Base-by-base conservation (phyloP, 2,329 filamentous ascomycete species). In the Nothopassalora personata region DNA sequence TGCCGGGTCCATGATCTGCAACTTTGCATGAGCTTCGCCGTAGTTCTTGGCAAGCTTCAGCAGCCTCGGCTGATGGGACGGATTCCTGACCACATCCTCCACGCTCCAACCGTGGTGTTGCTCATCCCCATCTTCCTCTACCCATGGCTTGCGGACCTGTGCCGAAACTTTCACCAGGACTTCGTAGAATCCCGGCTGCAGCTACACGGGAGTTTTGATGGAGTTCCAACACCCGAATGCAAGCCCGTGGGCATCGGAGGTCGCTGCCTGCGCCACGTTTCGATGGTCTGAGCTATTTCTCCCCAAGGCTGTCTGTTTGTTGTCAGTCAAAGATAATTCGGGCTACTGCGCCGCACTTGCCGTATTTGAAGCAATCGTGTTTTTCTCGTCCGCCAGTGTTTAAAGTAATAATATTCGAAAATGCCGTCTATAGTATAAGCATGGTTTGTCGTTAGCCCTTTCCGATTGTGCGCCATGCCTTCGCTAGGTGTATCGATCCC, bases 271-370 rank as follows among this genome's bases (percentile, higher is more conserved):
- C 31, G 31, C 31, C 10, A 33, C 31, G 10, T 33, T 33, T 5
- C 31, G 31, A 10, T 33, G 31, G 10, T 33, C 31, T 33, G 31
- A 33, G 5, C 31, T 10, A 10, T 33, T 30, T 53, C 30, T n/a
- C 13, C 43, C 43, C 15, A 23, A 5, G 15, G 6, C 6, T 15
- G 47, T 33, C 45, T 83, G 84, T 61, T 84, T 33, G 10, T 10
- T 33, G 31, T 33, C 31, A 33, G 31, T 6, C 10, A 33, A 6
- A 33, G 84, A 1, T 89, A 89, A 89, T 89, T 92, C 0, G 89
- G 89, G 65, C 92, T 92, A 3, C 50, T 18, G 30, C 10, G 23
- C 6, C 5, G 8, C 8, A 53, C 52, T 19, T 28, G 28, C 66
- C 86, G 84, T 53, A 68, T 59, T 18, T 34, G 36, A 15, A 58